These are phyloP conservation scores for Volvox carteri DNA, from an alignment of 163 green algal species.

Conservation along the genomic window DNA sequence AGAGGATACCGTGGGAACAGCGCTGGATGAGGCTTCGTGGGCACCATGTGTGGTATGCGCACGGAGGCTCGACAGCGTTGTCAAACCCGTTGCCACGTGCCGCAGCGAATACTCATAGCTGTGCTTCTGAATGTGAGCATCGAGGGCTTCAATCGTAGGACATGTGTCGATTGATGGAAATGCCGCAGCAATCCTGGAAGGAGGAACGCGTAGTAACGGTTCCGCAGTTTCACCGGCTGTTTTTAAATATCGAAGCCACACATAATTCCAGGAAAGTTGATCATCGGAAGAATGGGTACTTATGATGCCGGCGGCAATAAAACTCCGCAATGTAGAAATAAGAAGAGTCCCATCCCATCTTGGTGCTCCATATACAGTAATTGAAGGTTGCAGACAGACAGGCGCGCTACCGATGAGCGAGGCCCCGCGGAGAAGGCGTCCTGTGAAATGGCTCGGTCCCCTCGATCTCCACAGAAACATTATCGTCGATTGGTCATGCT, in stretches of 20 bases:
- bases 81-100: neutral
- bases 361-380: too few relatives aligned
- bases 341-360: too few relatives aligned
- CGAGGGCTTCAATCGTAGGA: constrained; percentile 4
- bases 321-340: too few relatives aligned
- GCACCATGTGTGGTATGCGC: neutral
- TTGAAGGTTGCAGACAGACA: too few relatives aligned
- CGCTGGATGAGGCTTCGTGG: neutral
- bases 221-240: neutral
- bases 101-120: neutral
- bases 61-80: neutral
- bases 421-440: too few relatives aligned
- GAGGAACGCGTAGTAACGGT: neutral
- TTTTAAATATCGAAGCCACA: neutral
- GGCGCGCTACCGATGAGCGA: too few relatives aligned
- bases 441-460: too few relatives aligned
- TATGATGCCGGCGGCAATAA: too few relatives aligned
- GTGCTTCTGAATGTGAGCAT: constrained; percentile 19
- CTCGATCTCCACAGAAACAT: too few relatives aligned
- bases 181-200: neutral
- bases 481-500: too few relatives aligned
- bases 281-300: too few relatives aligned
- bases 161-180: neutral
- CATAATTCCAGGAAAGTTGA: too few relatives aligned
- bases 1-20: neutral